Base-by-base conservation (phyloP, 768 basidiomycete species). In the Mycena venus region DNA sequence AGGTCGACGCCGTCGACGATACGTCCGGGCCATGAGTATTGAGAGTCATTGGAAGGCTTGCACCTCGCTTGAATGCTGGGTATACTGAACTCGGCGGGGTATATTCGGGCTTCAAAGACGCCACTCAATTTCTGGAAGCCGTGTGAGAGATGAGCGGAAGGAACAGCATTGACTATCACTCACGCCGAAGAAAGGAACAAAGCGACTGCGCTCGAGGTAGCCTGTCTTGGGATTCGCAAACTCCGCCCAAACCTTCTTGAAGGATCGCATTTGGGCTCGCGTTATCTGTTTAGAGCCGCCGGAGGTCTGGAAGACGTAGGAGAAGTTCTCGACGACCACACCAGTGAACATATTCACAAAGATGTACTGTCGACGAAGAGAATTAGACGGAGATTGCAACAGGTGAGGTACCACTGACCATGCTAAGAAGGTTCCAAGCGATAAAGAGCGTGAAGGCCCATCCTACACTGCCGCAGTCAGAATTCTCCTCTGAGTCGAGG, bases 331-430 rank as follows among this genome's bases (percentile, higher is more conserved):
- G 77, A 98, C 97, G 66, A 98, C 93, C 73, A 97, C 95, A 94
- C 95, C 96, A 83, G 96, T 97, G 82, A 97, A 97, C 92, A 98
- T 92, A 84, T 98, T 98, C 75, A 95, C 90, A 82, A 99, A 97
- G 79, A 99, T 97, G 82, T 97, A 98, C 97, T 97, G 80, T 12
- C 11, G 14, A 40, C 17, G 0, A 5, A n/a, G 7, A 6, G 56
- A 40, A 40, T 61, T 12, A 68, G 42, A 51, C 47, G 34, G 72
- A 76, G 23, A n/a, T 68, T 36, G 9, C 1, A 2, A 36, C 12
- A 68, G 49, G 15, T 27, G 40, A 66, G 34, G 19, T 31, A 38
- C 59, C 21, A 17, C 23, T 56, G 27, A 12, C 95, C 96, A 98
- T 97, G 90, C 95, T 96, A 34, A 99, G 85, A 34, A 99, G 84